These are phyloP conservation scores for Colletotrichum sojae DNA, from an alignment of 2,329 filamentous ascomycete genomes.

Conservation along the genomic window DNA sequence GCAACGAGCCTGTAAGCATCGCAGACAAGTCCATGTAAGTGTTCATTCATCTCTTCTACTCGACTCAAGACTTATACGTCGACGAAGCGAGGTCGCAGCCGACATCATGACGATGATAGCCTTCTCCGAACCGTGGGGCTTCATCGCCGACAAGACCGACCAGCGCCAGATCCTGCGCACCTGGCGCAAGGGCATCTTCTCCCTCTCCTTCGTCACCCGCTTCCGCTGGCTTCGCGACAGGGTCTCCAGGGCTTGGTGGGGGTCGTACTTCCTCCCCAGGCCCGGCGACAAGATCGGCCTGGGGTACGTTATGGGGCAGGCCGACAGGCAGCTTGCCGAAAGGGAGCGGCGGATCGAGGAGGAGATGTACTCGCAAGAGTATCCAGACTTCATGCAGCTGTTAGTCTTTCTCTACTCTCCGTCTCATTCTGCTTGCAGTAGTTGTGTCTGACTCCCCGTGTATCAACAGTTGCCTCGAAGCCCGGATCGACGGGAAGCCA, in stretches of 20 bases:
- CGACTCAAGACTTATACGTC: not conserved
- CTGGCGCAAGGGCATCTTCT: slow-evolving; percentile 16
- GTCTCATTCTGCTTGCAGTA: too few species aligned
- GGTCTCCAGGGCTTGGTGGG: slow-evolving; percentile 6
- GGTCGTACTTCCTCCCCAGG: slow-evolving; percentile 16
- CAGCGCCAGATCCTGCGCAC: slow-evolving; percentile 26
- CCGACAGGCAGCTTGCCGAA: slow-evolving; percentile 13
- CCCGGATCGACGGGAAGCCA: slow-evolving; percentile 21
- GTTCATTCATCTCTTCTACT: too few species aligned
- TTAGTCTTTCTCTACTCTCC: not conserved
- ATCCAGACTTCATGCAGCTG: slow-evolving; percentile 22
- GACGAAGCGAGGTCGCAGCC: slow-evolving; percentile 18
- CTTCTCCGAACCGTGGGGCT: slow-evolving; percentile 28
- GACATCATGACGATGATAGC: slow-evolving; percentile 33
- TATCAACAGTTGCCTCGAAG: slow-evolving; percentile 17
- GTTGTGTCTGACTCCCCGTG: too few species aligned
- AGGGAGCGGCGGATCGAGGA: slow-evolving; percentile 18
- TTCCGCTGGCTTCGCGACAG: slow-evolving; percentile 27
- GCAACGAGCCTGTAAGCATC: slow-evolving; percentile 6
- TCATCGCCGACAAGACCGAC: slow-evolving; percentile 20
- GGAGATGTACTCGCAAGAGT: slow-evolving; percentile 16
- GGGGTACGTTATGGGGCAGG: slow-evolving; percentile 30
- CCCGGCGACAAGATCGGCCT: slow-evolving; percentile 22
- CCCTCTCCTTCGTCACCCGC: slow-evolving; percentile 17
- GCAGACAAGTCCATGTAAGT: slow-evolving; percentile 25